Conservation (phyloP, 2,329 filamentous ascomycete species). For the Albifimbria verrucaria region DNA sequence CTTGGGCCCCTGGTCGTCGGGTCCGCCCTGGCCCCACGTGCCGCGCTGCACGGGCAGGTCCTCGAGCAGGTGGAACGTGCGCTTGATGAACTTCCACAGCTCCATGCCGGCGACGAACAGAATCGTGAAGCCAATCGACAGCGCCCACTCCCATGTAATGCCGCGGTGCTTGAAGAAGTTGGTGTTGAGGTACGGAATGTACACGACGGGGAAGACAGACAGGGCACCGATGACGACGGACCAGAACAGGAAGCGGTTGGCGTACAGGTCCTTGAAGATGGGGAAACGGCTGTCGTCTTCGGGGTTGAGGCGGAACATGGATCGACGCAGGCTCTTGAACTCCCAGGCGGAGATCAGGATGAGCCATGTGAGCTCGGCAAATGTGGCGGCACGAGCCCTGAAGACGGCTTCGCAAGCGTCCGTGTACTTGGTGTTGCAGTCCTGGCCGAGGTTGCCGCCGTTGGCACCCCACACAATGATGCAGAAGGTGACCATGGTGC, state of each 20-base stretch:
- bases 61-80: constrained; percentile 49
- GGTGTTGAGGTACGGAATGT: constrained; percentile 68
- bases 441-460: constrained; percentile 50
- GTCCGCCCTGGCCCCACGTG: constrained; percentile 50
- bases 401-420: constrained; percentile 59
- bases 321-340: constrained; percentile 69
- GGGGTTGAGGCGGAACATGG: constrained; percentile 65
- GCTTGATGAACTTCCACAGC: constrained; percentile 68
- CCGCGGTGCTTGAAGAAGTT: constrained; percentile 69
- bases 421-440: constrained; percentile 61
- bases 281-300: constrained; percentile 48
- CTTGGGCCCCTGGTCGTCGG: constrained; percentile 41
- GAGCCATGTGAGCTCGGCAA: constrained; percentile 70
- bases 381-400: constrained; percentile 68
- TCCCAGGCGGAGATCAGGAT: constrained; percentile 76
- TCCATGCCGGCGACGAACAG: constrained; percentile 68
- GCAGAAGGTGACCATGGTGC: constrained; percentile 63
- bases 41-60: constrained; percentile 48
- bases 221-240: constrained; percentile 57
- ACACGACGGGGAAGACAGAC: constrained; percentile 66
- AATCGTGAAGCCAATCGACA: constrained; percentile 61
- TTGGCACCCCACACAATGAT: constrained; percentile 60
- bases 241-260: constrained; percentile 69
- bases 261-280: constrained; percentile 61
- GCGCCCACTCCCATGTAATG: constrained; percentile 73